Base-by-base conservation (phyloP, 164 flowering plant genomes). In the Dillenia suffruticosa region DNA sequence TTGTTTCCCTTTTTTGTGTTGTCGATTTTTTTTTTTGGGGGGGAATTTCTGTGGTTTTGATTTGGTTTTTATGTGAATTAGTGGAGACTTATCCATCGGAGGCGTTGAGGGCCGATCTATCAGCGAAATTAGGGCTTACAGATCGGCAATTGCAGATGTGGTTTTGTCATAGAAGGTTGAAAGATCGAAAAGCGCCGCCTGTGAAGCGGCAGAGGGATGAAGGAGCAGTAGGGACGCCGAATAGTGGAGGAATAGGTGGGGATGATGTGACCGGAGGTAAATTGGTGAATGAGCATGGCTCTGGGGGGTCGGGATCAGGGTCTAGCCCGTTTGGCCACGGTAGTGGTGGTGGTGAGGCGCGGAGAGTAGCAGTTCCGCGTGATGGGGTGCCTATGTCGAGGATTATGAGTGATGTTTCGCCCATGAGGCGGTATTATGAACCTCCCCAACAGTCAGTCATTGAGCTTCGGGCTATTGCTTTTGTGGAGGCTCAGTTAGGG, bases 101-200 rank as follows among this genome's bases (percentile, higher is more conserved):
- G 63, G 48, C 85, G 0, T 8, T 82, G 56, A 58, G 96, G 32
- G 89, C 82, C 7, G 92, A 89, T 64, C 75, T 92, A 2, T 87
- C 98, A 4, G 84, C 1, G 58, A 76, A 86, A 52, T 59, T 87
- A 52, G 92, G 82, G 55, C 79, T 92, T 0, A 70, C 94, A 53
- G 98, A 92, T 82, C 76, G 98, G 75, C 98, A 92, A 61, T 62
- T 92, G 67, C 96, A 92, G 86, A 92, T 92, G 96, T 92, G 98
- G 98, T 92, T 92, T 59, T 92, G 98, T 61, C 98, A 92, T 64
- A 60, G 98, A 76, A 76, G 98, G 71, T 69, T 92, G 66, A 92
- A 92, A 70, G 98, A 92, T 62, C 69, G 84, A 72, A 92, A 89
- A 65, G 67, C 63, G 2, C 63, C 79, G 3, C 52, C 82, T 0